Evolutionary conservation across 2,329 filamentous ascomycete genomes (phyloP).

Genomic region (Paecilomyces niveus): DNA sequence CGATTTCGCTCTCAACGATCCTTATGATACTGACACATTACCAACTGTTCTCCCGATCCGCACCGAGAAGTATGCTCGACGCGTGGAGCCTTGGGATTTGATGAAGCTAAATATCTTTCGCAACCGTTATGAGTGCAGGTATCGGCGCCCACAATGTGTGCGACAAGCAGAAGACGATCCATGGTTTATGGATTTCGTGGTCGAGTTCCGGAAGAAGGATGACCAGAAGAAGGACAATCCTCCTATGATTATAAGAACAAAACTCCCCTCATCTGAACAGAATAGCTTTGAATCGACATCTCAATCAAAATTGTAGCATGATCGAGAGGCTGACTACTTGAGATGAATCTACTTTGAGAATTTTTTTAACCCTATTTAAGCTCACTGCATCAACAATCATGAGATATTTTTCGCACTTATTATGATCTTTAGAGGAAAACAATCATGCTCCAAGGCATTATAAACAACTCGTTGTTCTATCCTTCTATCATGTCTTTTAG

Average conservation of each 20-base stretch:
- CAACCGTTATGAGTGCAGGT: slow-evolving; percentile 3
- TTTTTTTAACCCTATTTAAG: background rate
- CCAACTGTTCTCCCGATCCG: slow-evolving; percentile 1
- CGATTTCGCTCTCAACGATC: slow-evolving; percentile 1
- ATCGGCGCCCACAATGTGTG: too few species aligned
- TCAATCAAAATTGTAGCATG: background rate
- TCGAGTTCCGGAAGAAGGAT: background rate
- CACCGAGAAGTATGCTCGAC: slow-evolving; percentile 5
- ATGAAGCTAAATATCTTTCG: slow-evolving; percentile 5
- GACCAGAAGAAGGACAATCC: too few species aligned
- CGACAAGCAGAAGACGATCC: background rate
- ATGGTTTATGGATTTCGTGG: background rate
- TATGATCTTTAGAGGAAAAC: too few species aligned
- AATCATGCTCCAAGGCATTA: too few species aligned
- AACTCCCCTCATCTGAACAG: too few species aligned
- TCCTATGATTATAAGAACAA: too few species aligned
- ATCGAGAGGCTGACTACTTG: background rate
- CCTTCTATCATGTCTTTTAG: too few species aligned
- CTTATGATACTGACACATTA: background rate
- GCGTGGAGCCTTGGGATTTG: slow-evolving; percentile 1
- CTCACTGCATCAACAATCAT: too few species aligned
- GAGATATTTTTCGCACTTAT: too few species aligned
- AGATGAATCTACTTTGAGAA: background rate
- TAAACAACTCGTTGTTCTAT: too few species aligned
- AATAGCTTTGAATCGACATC: background rate